These are phyloP conservation scores for Pluteus cervinus DNA, from an alignment of 768 basidiomycete species.

Conservation along the genomic window DNA sequence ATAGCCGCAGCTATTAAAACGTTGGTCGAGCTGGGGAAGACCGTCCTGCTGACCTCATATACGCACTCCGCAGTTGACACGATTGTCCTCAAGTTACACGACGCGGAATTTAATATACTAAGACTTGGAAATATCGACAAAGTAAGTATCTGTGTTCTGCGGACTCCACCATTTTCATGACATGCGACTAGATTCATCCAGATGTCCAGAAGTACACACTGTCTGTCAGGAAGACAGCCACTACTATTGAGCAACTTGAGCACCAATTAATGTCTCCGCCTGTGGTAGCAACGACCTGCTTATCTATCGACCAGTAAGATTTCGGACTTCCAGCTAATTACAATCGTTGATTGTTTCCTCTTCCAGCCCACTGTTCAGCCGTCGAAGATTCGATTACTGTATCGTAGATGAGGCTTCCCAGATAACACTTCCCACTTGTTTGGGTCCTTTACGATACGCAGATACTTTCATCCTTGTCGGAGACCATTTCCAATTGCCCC, in stretches of 20 bases:
- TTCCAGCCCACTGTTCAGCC: constrained; percentile 72
- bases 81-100: constrained; percentile 79
- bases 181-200: constrained; percentile 64
- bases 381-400: constrained; percentile 89
- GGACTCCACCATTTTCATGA: not conserved
- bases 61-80: constrained; percentile 99
- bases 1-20: constrained; percentile 82
- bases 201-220: constrained; percentile 71
- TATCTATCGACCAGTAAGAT: constrained; percentile 92
- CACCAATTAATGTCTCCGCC: constrained; percentile 79
- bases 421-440: constrained; percentile 91
- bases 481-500: constrained; percentile 96
- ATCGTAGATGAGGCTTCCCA: constrained; percentile 99
- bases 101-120: constrained; percentile 65
- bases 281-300: constrained; percentile 93
- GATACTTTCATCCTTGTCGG: constrained; percentile 92
- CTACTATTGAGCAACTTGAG: constrained; percentile 78
- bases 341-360: constrained; percentile 11
- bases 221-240: constrained; percentile 44
- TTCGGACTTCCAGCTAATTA: constrained; percentile 19
- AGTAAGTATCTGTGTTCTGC: constrained; percentile 33
- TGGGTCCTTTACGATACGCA: constrained; percentile 89
- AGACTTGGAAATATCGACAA: constrained; percentile 90
- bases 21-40: constrained; percentile 78
- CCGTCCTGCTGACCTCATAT: constrained; percentile 84